Percentiles rank a stretch among this genome's conserved stretches.
phyloP scores from a whole-genome alignment of 805 yeast genomes.

The Blastobotrys mokoenaii region DNA sequence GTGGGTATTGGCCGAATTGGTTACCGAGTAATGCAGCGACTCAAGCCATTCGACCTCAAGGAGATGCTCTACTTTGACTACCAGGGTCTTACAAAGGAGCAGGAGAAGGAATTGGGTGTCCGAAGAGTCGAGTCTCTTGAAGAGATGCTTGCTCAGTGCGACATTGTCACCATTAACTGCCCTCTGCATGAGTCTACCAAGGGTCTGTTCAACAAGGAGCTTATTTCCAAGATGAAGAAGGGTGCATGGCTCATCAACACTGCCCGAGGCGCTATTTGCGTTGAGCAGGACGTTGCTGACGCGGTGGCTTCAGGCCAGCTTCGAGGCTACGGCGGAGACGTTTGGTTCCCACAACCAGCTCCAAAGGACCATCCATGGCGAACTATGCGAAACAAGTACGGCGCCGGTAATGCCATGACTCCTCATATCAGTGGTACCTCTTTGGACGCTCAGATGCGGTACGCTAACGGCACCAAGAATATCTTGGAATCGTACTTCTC shows the following conservation, averaged over 20 bases:
- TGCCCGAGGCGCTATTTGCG: slow-evolving; percentile 75
- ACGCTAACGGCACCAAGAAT: slow-evolving; percentile 58
- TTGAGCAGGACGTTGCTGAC: slow-evolving; percentile 64
- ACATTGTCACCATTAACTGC: slow-evolving; percentile 67
- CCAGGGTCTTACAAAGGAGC: slow-evolving; percentile 53
- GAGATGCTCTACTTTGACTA: slow-evolving; percentile 69
- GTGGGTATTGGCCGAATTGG: slow-evolving; percentile 82
- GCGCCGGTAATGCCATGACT: slow-evolving; percentile 79
- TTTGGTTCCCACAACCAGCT: slow-evolving; percentile 81
- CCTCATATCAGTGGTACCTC: slow-evolving; percentile 78
- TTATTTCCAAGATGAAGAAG: slow-evolving; percentile 54
- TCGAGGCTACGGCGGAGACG: slow-evolving; percentile 80
- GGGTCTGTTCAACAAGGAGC: slow-evolving; percentile 59
- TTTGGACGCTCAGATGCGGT: slow-evolving; percentile 70
- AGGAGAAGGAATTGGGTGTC: slow-evolving; percentile 48
- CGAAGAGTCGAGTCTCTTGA: slow-evolving; percentile 52
- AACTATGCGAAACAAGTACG: slow-evolving; percentile 51
- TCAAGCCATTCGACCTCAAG: slow-evolving; percentile 65
- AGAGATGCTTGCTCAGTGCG: slow-evolving; percentile 59
- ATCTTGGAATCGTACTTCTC: slow-evolving; percentile 57
- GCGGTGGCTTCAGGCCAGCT: slow-evolving; percentile 62
- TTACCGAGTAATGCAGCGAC: slow-evolving; percentile 61
- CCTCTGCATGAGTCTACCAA: slow-evolving; percentile 65
- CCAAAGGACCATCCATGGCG: slow-evolving; percentile 75
- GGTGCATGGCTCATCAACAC: slow-evolving; percentile 72